Evolutionary conservation across 208 protist species (phyloP).

Genomic region (Leishmania lainsoni): DNA sequence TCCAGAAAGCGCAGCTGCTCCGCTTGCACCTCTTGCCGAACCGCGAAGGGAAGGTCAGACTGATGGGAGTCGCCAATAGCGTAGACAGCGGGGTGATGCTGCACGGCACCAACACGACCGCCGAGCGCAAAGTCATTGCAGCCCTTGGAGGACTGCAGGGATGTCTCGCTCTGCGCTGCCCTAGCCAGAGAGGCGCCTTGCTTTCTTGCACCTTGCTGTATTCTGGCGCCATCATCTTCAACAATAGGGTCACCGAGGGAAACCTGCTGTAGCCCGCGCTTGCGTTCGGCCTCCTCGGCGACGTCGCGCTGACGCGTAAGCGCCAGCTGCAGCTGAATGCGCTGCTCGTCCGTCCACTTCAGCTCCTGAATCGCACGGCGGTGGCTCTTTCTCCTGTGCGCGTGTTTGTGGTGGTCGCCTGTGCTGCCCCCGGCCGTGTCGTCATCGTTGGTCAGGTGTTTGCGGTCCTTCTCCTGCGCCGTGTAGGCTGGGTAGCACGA

Average conservation of each 20-base stretch:
- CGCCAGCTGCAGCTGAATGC: slow-evolving; percentile 87
- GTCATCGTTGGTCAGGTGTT: slow-evolving; percentile 22
- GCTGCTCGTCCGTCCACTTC: slow-evolving; percentile 86
- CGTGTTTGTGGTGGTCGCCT: neutral
- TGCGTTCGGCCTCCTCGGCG: slow-evolving; percentile 69
- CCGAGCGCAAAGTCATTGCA: slow-evolving; percentile 77
- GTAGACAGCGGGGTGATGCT: slow-evolving; percentile 71
- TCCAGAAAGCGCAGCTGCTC: slow-evolving; percentile 78
- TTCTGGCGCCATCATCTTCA: slow-evolving; percentile 3
- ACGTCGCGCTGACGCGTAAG: slow-evolving; percentile 79
- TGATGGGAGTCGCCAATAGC: slow-evolving; percentile 68
- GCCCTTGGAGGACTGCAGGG: neutral
- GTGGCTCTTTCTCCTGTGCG: slow-evolving; percentile 20
- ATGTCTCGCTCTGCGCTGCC: neutral
- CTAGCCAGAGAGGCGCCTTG: neutral
- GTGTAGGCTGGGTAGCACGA: slow-evolving; percentile 54
- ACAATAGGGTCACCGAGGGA: slow-evolving; percentile 36
- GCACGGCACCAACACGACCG: slow-evolving; percentile 70
- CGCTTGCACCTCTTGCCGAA: slow-evolving; percentile 69
- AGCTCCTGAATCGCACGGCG: slow-evolving; percentile 39
- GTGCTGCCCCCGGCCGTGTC: slow-evolving; percentile 20
- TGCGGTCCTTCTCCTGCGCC: slow-evolving; percentile 12
- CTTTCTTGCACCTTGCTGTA: neutral
- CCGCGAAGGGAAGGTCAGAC: slow-evolving; percentile 62
- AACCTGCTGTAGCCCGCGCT: slow-evolving; percentile 36